Percentiles rank a stretch among this genome's conserved stretches.
Conservation (phyloP, 1,139 yeast genomes). For the Scheffersomyces cryptocercus region DNA sequence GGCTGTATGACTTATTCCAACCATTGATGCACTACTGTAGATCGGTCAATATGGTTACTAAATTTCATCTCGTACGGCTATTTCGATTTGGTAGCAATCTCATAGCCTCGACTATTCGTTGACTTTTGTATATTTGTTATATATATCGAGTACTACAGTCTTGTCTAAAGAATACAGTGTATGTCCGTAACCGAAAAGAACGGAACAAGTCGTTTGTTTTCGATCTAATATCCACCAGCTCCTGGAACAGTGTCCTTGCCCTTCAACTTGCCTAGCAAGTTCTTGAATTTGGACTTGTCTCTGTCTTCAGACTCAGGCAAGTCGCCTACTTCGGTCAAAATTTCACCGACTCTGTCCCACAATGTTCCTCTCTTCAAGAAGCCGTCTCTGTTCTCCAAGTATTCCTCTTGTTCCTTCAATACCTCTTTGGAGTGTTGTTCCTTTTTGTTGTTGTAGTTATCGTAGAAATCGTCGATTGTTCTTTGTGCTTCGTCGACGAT, state of each 20-base stretch:
- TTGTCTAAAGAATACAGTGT: too few species aligned
- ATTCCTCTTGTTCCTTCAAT: constrained; percentile 67
- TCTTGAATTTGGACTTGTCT: constrained; percentile 27
- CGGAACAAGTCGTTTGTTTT: too few species aligned
- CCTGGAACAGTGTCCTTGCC: constrained; percentile 32
- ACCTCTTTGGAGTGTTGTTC: constrained; percentile 70
- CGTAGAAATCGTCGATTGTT: constrained; percentile 92
- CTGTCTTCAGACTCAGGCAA: constrained; percentile 18
- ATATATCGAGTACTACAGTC: too few species aligned
- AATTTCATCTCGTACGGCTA: too few species aligned
- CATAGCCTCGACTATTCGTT: too few species aligned
- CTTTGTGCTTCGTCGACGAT: constrained; percentile 78
- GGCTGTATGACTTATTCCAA: too few species aligned
- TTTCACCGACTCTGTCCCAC: constrained; percentile 79
- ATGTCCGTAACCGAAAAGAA: too few species aligned
- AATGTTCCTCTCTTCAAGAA: constrained; percentile 76
- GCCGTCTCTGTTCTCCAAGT: constrained; percentile 74
- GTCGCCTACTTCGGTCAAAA: constrained; percentile 47
- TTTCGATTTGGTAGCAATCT: too few species aligned
- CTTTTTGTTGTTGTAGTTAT: constrained; percentile 84
- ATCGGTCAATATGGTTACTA: too few species aligned
- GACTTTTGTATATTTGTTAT: too few species aligned
- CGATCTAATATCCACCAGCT: constrained; percentile 25
- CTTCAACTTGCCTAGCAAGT: constrained; percentile 27
- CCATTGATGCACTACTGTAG: too few species aligned